Evolutionary conservation across 345 rosid species (phyloP).

Genomic region (Ceriops decandra): DNA sequence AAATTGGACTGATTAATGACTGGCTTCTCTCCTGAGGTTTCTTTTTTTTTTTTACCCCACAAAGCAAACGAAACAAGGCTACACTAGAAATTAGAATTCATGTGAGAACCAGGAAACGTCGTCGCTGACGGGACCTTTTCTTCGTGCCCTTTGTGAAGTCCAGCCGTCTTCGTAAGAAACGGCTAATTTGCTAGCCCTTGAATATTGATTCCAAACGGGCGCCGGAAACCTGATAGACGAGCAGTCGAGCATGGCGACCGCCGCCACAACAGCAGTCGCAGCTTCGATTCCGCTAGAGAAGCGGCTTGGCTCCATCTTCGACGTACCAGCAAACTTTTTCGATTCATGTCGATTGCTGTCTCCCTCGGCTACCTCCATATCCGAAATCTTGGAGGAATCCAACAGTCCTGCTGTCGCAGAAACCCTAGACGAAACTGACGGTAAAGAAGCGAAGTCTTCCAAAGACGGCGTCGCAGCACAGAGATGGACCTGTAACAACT

Average conservation of each 20-base stretch:
- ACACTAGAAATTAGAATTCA: too few relatives aligned
- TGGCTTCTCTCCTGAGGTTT: too few relatives aligned
- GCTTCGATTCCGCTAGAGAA: constrained; percentile 20
- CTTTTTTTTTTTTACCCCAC: too few relatives aligned
- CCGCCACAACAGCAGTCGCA: neutral
- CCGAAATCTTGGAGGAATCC: constrained; percentile 20
- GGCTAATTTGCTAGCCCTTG: too few relatives aligned
- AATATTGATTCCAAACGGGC: too few relatives aligned
- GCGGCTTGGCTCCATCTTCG: constrained; percentile 61
- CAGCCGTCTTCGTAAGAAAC: too few relatives aligned
- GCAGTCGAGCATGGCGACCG: neutral
- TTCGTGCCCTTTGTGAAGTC: too few relatives aligned
- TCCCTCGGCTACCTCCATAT: constrained; percentile 36
- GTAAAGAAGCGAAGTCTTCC: constrained; percentile 29
- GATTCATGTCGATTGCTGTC: constrained; percentile 54
- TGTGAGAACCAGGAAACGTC: too few relatives aligned
- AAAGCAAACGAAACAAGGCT: too few relatives aligned
- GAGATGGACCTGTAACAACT: constrained; percentile 90
- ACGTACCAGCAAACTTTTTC: constrained; percentile 51
- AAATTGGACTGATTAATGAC: too few relatives aligned
- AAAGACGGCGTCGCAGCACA: constrained; percentile 31
- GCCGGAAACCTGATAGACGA: neutral
- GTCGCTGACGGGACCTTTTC: too few relatives aligned
- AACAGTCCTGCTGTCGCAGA: constrained; percentile 19
- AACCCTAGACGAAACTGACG: constrained; percentile 28